Evolutionary conservation across 176 grass and related monocot genomes (phyloP), one percentile per base, ranked within the genome.

Genomic region (Ensete ventricosum): DNA sequence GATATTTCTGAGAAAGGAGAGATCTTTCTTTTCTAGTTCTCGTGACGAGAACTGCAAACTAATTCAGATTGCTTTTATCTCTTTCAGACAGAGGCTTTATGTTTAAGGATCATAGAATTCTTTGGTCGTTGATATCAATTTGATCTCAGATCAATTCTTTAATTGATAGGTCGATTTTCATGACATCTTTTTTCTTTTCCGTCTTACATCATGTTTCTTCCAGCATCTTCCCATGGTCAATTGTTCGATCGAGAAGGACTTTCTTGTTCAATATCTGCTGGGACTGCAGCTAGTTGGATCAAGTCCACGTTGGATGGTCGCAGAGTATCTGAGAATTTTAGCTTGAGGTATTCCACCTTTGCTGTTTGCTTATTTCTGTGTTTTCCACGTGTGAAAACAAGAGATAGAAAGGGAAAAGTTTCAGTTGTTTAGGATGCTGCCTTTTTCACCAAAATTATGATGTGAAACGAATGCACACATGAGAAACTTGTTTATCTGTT

Each of bases 281-380:
- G 76, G 48, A 82, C 69, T 23, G 69, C 89, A 57, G 76, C 89
- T 52, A 98, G 73, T 78, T 89, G 82, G 84, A 87, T 93, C 78
- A 84, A 85, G 78, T 73, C 82, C 50, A 80, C 95, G 76, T 85
- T 89, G 53, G 84, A 89, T 24, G 48, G 50, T 54, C 49, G 81
- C 71, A 87, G 76, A 67, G 77, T 71, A 54, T 80, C 81, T 53
- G 88, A 93, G 50, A 71, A 79, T 76, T 90, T 86, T 75, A 88
- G 73, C 74, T 79, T 89, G 75, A 93, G 95, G 90, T 98, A 29
- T 7, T 29, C 83, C 34, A 26, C 19, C 63, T 51, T 1, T 24
- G 57, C 16, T 13, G 11, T 79, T n/a, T 77, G 27, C 5, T 26
- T 43, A 10, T 64, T 9, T 13, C 63, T 74, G 8, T 21, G 27